Percentiles rank a stretch among this genome's conserved stretches.
Conservation (phyloP, 257 asterid species). For the Capsicum rhomboideum region DNA sequence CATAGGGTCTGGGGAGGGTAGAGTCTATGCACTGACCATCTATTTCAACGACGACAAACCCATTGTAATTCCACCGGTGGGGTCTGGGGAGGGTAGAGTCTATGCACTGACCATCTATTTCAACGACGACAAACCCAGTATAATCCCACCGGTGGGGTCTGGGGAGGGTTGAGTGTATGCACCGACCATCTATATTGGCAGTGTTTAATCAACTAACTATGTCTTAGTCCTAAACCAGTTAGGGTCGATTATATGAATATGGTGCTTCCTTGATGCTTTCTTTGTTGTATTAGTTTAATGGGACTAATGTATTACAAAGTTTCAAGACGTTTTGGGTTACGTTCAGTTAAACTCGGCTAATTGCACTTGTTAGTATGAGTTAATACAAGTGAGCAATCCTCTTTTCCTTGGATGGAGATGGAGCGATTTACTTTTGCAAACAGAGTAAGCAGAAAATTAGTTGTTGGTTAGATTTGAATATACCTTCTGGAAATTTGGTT, state of each 20-base stretch:
- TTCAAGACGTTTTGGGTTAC: neutral
- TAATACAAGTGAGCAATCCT: neutral
- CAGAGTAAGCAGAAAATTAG: neutral
- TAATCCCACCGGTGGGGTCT: too few relatives aligned
- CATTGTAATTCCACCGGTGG: too few relatives aligned
- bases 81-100: too few relatives aligned
- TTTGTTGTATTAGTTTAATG: neutral
- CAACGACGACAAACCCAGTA: too few relatives aligned
- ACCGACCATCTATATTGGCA: neutral
- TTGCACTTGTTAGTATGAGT: neutral
- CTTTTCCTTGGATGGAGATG: neutral
- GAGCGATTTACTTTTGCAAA: neutral
- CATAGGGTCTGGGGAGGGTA: too few relatives aligned
- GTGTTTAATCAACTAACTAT: neutral
- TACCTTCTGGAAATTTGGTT: neutral
- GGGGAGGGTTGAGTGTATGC: neutral
- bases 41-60: too few relatives aligned
- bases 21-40: neutral
- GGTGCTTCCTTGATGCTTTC: neutral
- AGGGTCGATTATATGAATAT: neutral
- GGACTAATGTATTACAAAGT: neutral
- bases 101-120: neutral
- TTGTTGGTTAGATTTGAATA: neutral
- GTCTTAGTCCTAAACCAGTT: neutral
- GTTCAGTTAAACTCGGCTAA: neutral